These are phyloP conservation scores for Limtongia smithiae DNA, from an alignment of 805 yeast species.

Conservation along the genomic window DNA sequence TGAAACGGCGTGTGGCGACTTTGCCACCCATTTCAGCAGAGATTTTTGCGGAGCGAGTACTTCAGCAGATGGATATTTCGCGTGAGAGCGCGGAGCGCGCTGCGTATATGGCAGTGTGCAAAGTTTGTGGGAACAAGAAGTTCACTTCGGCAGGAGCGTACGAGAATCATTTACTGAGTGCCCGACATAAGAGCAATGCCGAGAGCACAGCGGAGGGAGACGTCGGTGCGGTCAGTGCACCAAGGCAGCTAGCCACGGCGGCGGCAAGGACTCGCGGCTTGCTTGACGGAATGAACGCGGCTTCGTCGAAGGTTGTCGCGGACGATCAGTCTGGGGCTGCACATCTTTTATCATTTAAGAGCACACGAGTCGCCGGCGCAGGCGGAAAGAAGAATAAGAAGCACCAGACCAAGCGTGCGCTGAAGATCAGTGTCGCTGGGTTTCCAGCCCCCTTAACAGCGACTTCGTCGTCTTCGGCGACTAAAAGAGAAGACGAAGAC, in stretches of 20 bases:
- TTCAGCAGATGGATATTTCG: conserved; percentile 35
- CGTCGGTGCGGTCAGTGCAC: too few relatives aligned
- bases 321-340: too few relatives aligned
- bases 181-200: conserved; percentile 27
- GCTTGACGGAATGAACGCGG: neutral
- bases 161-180: conserved; percentile 29
- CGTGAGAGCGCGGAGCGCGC: conserved; percentile 23
- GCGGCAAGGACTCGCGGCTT: too few relatives aligned
- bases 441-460: neutral
- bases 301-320: conserved; percentile 6
- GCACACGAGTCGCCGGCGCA: conserved; percentile 16
- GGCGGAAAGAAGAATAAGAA: conserved; percentile 18
- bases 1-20: conserved; percentile 87
- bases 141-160: conserved; percentile 31
- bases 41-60: conserved; percentile 66
- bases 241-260: too few relatives aligned
- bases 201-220: too few relatives aligned
- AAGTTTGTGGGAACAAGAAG: conserved; percentile 29
- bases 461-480: neutral
- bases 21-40: conserved; percentile 70
- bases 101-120: conserved; percentile 21
- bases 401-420: neutral
- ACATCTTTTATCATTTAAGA: too few relatives aligned
- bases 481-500: conserved; percentile 2
- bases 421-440: neutral